phyloP scores from a whole-genome alignment of 1,284 basidiomycete genomes.

The Naganishia cerealis region DNA sequence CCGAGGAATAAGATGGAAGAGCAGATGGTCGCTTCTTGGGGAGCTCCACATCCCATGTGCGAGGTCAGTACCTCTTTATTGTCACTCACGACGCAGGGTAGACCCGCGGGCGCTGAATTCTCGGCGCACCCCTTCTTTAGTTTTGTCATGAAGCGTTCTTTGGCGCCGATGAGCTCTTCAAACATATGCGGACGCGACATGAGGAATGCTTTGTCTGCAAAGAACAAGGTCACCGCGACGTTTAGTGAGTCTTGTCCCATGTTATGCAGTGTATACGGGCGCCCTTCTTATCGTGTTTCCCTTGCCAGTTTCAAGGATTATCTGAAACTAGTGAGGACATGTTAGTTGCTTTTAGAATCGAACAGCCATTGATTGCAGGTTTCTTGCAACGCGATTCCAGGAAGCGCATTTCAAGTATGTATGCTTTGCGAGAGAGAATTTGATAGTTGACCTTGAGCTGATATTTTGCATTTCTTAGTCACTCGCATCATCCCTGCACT shows the following conservation, averaged over 20 bases:
- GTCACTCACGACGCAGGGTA: slow-evolving; percentile 36
- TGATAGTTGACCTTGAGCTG: slow-evolving; percentile 12
- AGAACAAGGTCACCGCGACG: slow-evolving; percentile 70
- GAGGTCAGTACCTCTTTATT: slow-evolving; percentile 53
- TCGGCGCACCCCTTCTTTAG: slow-evolving; percentile 61
- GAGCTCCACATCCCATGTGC: slow-evolving; percentile 55
- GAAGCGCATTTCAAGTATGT: slow-evolving; percentile 47
- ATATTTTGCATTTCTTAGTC: slow-evolving; percentile 47
- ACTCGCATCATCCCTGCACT: slow-evolving; percentile 73
- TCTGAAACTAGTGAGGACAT: slow-evolving; percentile 61
- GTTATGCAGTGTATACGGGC: neutral
- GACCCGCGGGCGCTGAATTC: slow-evolving; percentile 24
- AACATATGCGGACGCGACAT: slow-evolving; percentile 89
- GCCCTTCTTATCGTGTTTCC: neutral
- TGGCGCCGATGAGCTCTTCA: slow-evolving; percentile 84
- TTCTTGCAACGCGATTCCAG: neutral
- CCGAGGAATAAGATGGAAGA: slow-evolving; percentile 47
- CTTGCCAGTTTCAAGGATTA: slow-evolving; percentile 72
- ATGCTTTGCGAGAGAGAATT: slow-evolving; percentile 10
- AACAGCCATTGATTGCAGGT: neutral
- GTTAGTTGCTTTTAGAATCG: neutral
- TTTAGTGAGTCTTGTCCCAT: slow-evolving; percentile 67
- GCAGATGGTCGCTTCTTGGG: slow-evolving; percentile 51
- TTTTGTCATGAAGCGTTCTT: slow-evolving; percentile 92
- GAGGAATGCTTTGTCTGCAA: slow-evolving; percentile 97